Percentiles rank a stretch among this genome's conserved stretches.
These are phyloP conservation scores for Talaromyces amestolkiae DNA, from an alignment of 2,329 filamentous ascomycete species.

Conservation along the genomic window DNA sequence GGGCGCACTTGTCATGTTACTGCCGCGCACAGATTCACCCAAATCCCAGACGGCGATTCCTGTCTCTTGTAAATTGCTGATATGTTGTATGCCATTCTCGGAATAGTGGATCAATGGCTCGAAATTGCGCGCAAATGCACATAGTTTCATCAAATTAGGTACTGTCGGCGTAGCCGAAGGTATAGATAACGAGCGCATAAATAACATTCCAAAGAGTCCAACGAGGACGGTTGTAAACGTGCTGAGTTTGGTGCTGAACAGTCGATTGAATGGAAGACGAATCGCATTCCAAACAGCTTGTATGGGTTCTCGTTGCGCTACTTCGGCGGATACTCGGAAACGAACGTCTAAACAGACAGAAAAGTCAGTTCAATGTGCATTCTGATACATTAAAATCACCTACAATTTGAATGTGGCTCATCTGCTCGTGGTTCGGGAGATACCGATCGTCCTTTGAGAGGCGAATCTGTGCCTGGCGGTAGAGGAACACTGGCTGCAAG, in stretches of 20 bases:
- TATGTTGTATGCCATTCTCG: slow-evolving; percentile 80
- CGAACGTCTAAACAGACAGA: slow-evolving; percentile 50
- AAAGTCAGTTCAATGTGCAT: neutral
- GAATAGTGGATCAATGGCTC: slow-evolving; percentile 95
- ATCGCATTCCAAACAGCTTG: slow-evolving; percentile 68
- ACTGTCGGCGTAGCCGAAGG: slow-evolving; percentile 66
- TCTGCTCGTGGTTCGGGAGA: slow-evolving; percentile 46
- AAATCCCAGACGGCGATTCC: slow-evolving; percentile 93
- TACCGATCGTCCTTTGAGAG: slow-evolving; percentile 56
- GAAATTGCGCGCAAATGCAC: slow-evolving; percentile 83
- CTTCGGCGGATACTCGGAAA: slow-evolving; percentile 81
- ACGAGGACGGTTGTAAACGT: slow-evolving; percentile 62
- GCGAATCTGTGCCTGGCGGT: slow-evolving; percentile 54
- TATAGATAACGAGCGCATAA: slow-evolving; percentile 65
- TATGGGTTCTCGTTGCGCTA: slow-evolving; percentile 82
- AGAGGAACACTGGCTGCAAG: slow-evolving; percentile 59
- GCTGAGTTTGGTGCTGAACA: slow-evolving; percentile 69
- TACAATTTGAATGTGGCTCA: slow-evolving; percentile 19
- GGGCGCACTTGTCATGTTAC: slow-evolving; percentile 85
- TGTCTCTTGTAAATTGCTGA: slow-evolving; percentile 84
- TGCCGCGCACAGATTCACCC: slow-evolving; percentile 80
- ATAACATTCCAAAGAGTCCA: slow-evolving; percentile 62
- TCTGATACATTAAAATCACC: neutral
- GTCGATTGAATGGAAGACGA: slow-evolving; percentile 35
- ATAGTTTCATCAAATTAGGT: slow-evolving; percentile 86